phyloP scores from a whole-genome alignment of 768 basidiomycete species.

The Leccinum incarnatum region DNA sequence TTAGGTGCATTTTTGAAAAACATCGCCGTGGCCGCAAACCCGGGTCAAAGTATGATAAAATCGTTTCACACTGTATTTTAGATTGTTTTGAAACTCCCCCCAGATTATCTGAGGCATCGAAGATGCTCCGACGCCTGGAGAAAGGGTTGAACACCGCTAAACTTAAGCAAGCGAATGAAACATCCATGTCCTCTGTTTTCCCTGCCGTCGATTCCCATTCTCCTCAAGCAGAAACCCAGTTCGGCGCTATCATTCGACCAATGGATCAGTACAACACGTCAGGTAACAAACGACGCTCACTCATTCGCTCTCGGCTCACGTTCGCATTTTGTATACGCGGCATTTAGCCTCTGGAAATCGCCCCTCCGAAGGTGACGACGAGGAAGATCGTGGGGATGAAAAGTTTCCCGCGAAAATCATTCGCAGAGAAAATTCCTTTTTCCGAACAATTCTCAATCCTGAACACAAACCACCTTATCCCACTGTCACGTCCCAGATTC shows the following conservation, averaged over 20 bases:
- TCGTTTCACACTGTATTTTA: constrained; percentile 4
- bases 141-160: constrained; percentile 78
- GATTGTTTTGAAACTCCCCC: constrained; percentile 8
- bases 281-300: constrained; percentile 16
- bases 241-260: constrained; percentile 29
- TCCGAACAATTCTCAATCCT: constrained; percentile 79
- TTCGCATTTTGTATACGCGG: constrained; percentile 1
- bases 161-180: constrained; percentile 53
- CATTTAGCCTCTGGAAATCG: constrained; percentile 24
- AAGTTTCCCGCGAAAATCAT: constrained; percentile 77
- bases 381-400: constrained; percentile 65
- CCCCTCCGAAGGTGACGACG: constrained; percentile 49
- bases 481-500: constrained; percentile 29
- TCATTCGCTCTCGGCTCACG: constrained; percentile 3
- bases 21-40: constrained; percentile 86
- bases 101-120: constrained; percentile 85
- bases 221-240: constrained; percentile 27
- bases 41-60: constrained; percentile 70
- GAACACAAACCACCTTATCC: constrained; percentile 45
- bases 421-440: constrained; percentile 75
- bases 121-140: constrained; percentile 84
- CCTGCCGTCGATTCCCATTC: constrained; percentile 32
- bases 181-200: constrained; percentile 33
- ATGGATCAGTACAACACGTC: constrained; percentile 30
- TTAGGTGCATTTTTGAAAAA: constrained; percentile 83